phyloP scores from a whole-genome alignment of 1,139 yeast species.

The Sugiyamaella grinbergsii region DNA sequence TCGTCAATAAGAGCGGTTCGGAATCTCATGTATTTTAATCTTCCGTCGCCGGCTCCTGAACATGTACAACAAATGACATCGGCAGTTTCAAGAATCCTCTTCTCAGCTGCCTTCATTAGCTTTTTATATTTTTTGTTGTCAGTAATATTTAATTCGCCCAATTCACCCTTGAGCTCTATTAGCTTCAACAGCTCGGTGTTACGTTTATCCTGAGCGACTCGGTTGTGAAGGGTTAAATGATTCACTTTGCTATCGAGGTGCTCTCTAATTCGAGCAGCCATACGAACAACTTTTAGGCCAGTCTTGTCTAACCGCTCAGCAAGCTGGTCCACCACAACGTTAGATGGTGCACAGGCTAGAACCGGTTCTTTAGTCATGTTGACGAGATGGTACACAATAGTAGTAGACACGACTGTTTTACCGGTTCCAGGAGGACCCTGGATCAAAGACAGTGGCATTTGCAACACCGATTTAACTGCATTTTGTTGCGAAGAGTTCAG shows the following conservation, averaged over 20 bases:
- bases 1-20: constrained; percentile 86
- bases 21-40: constrained; percentile 59
- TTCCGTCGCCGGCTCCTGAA: constrained; percentile 83
- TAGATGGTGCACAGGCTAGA: constrained; percentile 92
- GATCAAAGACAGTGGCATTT: constrained; percentile 76
- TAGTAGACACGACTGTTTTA: constrained; percentile 91
- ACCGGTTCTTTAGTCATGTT: constrained; percentile 60
- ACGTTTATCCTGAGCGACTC: constrained; percentile 40
- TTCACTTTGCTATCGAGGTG: constrained; percentile 33
- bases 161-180: constrained; percentile 57
- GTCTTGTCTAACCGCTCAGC: constrained; percentile 67
- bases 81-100: constrained; percentile 54
- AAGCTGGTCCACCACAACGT: constrained; percentile 92
- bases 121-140: constrained; percentile 54
- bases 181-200: constrained; percentile 62
- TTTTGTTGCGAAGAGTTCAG: constrained; percentile 76
- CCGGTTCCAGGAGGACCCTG: constrained; percentile 99
- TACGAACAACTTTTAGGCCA: constrained; percentile 75
- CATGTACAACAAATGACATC: constrained; percentile 91
- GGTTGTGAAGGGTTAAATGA: constrained; percentile 34
- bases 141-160: constrained; percentile 66
- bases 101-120: constrained; percentile 53
- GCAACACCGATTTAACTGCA: constrained; percentile 74
- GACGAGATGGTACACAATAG: constrained; percentile 77
- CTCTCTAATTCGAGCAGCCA: constrained; percentile 77